These are phyloP conservation scores for Hondaea fermentalgiana DNA, from an alignment of 108 stramenopile genomes.

Conservation along the genomic window DNA sequence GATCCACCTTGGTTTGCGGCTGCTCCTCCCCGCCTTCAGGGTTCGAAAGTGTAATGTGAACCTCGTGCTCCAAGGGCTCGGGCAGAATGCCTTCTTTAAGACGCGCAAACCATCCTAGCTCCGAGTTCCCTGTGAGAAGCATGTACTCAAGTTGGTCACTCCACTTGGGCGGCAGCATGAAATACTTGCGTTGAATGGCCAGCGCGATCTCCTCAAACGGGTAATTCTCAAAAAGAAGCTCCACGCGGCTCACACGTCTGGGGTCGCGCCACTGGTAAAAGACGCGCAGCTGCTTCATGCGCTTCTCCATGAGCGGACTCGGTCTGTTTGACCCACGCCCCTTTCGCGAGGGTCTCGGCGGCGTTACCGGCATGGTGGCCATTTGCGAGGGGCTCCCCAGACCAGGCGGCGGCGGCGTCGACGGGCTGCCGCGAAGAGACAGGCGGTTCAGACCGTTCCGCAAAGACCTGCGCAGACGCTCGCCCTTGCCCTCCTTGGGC, in stretches of 20 bases:
- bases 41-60: neutral
- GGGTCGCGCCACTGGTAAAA: slow-evolving; percentile 19
- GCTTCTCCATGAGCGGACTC: neutral
- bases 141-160: neutral
- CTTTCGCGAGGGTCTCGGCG: neutral
- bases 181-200: slow-evolving; percentile 13
- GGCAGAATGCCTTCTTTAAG: neutral
- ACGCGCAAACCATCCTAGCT: neutral
- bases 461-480: neutral
- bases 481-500: neutral
- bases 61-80: neutral
- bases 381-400: neutral
- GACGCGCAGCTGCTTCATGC: neutral
- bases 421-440: neutral
- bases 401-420: neutral
- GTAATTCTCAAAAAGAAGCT: neutral
- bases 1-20: neutral
- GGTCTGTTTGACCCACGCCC: neutral
- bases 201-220: neutral
- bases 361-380: neutral
- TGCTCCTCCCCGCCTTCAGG: neutral
- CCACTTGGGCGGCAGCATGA: slow-evolving; percentile 14
- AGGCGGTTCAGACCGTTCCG: neutral
- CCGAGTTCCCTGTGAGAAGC: neutral
- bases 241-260: neutral